phyloP scores from a whole-genome alignment of 2,329 filamentous ascomycete genomes.

The Penicillium crustosum region DNA sequence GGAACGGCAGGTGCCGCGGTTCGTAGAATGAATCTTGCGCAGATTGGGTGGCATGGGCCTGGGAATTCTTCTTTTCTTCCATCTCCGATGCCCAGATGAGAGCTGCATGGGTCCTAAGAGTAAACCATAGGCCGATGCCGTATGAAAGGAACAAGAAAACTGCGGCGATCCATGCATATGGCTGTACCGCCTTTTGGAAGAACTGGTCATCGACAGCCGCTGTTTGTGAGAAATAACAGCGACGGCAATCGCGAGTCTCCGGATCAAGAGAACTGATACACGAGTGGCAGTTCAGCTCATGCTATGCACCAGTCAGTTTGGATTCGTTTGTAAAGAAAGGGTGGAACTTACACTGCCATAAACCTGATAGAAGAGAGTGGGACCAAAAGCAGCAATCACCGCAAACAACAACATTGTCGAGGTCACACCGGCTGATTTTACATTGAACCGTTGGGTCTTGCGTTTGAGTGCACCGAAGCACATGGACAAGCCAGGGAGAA shows the following conservation, averaged over 20 bases:
- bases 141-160: slow-evolving; percentile 87
- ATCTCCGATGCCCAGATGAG: slow-evolving; percentile 91
- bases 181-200: slow-evolving; percentile 84
- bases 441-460: slow-evolving; percentile 98
- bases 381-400: slow-evolving; percentile 90
- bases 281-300: slow-evolving; percentile 81
- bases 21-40: slow-evolving; percentile 36
- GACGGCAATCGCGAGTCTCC: slow-evolving; percentile 68
- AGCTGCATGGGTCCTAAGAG: slow-evolving; percentile 89
- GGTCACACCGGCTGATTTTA: slow-evolving; percentile 90
- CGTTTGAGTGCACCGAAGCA: slow-evolving; percentile 97
- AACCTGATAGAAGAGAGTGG: slow-evolving; percentile 96
- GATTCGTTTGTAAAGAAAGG: neutral
- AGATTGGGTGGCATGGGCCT: slow-evolving; percentile 14
- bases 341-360: slow-evolving; percentile 73
- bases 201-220: slow-evolving; percentile 84
- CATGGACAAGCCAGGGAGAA: slow-evolving; percentile 94
- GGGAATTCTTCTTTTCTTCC: slow-evolving; percentile 67
- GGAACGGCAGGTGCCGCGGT: slow-evolving; percentile 34
- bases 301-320: slow-evolving; percentile 53
- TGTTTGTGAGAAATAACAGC: slow-evolving; percentile 89
- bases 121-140: slow-evolving; percentile 91
- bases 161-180: slow-evolving; percentile 89
- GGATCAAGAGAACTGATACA: slow-evolving; percentile 56
- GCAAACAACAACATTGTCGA: slow-evolving; percentile 98